Base-by-base conservation (phyloP, 306 rosid genomes). In the Luffa aegyptiaca region DNA sequence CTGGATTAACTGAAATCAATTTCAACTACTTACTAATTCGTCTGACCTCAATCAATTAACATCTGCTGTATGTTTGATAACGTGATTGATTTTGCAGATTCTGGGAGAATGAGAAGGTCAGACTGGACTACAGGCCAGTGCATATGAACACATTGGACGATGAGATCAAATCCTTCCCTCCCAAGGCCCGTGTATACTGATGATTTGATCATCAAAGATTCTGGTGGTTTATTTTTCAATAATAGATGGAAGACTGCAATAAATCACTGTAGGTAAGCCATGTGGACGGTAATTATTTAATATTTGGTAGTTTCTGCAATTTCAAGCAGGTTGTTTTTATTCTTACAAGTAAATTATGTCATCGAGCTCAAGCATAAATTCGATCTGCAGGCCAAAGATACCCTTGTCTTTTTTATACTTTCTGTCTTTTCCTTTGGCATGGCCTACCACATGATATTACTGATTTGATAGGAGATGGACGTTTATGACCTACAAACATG, bases 161-260 rank as follows among this genome's bases (percentile, higher is more conserved):
- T 62, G 98, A 95, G 85, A 52, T 95, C 16, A 97, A 92, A 82
- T 46, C 97, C 26, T 88, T 95, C 88, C 98, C 98, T 51, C 98
- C 98, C 26, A 91, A 92, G 83, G 98, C 98, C 81, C 98, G 98
- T 75, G 97, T 94, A 69, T 94, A 94, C 84, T 94, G 84, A 85
- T 59, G 58, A 46, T 21, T 45, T 21, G 8, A 70, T 16, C 57
- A 76, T 39, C 56, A 8, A 46, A 46, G 58, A 26, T 49, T 72
- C 42, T 1, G 44, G 61, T 31, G 31, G 58, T 26, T 74, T 74
- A 51, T 33, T 74, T 42, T 16, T 33, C 78, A 51, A 51, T 51
- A 51, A 74, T 74, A 3, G 46, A 72, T 16, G 62, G 46, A 26
- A 72, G 42, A 74, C 78, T 74, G 45, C 78, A 74, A 33, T 74